These are phyloP conservation scores for Gilbertella persicaria DNA, from an alignment of 371 early-diverging fungal genomes.

Conservation along the genomic window DNA sequence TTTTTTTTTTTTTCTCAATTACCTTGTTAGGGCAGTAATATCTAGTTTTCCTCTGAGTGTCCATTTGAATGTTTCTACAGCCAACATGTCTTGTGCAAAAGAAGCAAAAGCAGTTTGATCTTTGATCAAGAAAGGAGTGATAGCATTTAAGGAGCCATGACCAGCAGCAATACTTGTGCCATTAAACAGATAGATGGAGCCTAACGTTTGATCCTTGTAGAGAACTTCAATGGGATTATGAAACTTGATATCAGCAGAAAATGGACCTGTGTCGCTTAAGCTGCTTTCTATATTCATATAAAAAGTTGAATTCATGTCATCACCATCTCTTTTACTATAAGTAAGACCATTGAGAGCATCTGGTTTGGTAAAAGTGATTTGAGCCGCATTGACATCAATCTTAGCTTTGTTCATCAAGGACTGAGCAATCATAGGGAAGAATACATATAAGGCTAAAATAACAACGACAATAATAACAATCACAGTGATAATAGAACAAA, in stretches of 20 bases:
- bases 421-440: slow-evolving; percentile 64
- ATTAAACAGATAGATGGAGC: slow-evolving; percentile 50
- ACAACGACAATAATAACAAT: slow-evolving; percentile 55
- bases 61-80: slow-evolving; percentile 55
- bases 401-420: slow-evolving; percentile 51
- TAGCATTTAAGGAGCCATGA: slow-evolving; percentile 41
- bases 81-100: slow-evolving; percentile 59
- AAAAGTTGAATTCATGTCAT: slow-evolving; percentile 41
- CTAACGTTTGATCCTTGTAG: slow-evolving; percentile 47
- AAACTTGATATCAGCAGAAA: slow-evolving; percentile 51
- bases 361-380: slow-evolving; percentile 51
- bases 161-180: slow-evolving; percentile 54
- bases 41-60: slow-evolving; percentile 56
- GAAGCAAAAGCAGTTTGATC: slow-evolving; percentile 48
- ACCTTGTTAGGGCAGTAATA: slow-evolving; percentile 60
- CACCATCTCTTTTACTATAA: slow-evolving; percentile 34
- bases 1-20: too few relatives aligned
- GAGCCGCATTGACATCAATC: slow-evolving; percentile 49
- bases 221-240: slow-evolving; percentile 43
- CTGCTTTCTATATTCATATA: slow-evolving; percentile 54
- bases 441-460: slow-evolving; percentile 52
- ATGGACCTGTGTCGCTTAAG: slow-evolving; percentile 61
- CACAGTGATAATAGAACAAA: slow-evolving; percentile 50
- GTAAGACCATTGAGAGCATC: slow-evolving; percentile 11
- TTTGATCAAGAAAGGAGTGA: slow-evolving; percentile 48